Percentiles rank a stretch among this genome's conserved stretches.
These are phyloP conservation scores for Penicillium flavigenum DNA, from an alignment of 495 filamentous ascomycete species.

Conservation along the genomic window DNA sequence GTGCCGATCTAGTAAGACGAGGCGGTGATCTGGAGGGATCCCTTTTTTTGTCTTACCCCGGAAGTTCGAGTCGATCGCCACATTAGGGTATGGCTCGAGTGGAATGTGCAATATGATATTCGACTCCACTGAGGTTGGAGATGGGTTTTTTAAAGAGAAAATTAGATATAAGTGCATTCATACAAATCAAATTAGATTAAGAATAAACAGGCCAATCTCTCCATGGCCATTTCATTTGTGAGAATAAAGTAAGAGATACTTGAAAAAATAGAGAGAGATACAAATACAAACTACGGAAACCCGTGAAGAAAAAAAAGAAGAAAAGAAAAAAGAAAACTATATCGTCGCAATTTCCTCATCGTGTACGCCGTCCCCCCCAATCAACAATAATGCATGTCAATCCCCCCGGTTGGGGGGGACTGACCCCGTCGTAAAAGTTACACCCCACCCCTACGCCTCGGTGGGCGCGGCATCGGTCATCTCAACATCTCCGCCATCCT, in stretches of 20 bases:
- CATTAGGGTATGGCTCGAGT: neutral
- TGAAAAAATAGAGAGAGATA: constrained; percentile 8
- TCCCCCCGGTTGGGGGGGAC: neutral
- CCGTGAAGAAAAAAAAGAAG: neutral
- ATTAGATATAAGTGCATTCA: neutral
- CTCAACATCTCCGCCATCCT: constrained; percentile 32
- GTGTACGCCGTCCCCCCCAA: constrained; percentile 20
- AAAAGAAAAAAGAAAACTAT: constrained; percentile 7
- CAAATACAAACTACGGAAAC: constrained; percentile 12
- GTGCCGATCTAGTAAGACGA: neutral
- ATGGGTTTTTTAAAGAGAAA: neutral
- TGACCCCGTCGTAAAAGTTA: constrained; percentile 4
- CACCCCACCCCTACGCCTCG: constrained; percentile 10
- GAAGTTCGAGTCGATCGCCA: neutral
- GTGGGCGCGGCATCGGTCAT: constrained; percentile 39
- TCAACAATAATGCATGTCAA: constrained; percentile 20
- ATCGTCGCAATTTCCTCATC: constrained; percentile 31
- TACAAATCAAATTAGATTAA: neutral
- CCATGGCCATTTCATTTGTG: constrained; percentile 3
- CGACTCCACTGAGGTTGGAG: no score
- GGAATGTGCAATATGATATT: neutral
- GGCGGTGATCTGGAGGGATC: neutral
- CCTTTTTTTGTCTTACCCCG: neutral
- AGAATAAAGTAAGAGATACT: constrained; percentile 16
- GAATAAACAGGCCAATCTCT: constrained; percentile 3